These are phyloP conservation scores for Rubroshorea leprosula DNA, from an alignment of 345 rosid genomes.

Conservation along the genomic window DNA sequence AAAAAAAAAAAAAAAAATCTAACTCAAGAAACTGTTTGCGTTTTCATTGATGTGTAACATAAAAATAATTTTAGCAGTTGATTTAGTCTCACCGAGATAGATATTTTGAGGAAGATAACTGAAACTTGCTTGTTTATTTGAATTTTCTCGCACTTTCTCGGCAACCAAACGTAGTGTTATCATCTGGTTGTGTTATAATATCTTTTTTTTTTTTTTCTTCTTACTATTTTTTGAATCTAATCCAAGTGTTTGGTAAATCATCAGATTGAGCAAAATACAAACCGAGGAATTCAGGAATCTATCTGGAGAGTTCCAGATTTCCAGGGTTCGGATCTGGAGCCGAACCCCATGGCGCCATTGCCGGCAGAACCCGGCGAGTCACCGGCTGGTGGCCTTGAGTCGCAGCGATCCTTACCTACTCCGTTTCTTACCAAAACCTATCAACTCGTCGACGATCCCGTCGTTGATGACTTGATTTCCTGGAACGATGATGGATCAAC, in stretches of 20 bases:
- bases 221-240: slow-evolving; percentile 14
- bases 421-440: slow-evolving; percentile 86
- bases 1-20: no score
- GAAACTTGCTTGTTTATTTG: slow-evolving; percentile 3
- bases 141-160: slow-evolving; percentile 4
- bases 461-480: slow-evolving; percentile 63
- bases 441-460: slow-evolving; percentile 77
- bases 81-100: not conserved
- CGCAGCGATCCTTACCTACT: slow-evolving; percentile 80
- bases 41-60: not conserved
- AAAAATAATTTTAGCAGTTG: slow-evolving; percentile 1
- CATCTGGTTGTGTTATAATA: not conserved
- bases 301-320: slow-evolving; percentile 5
- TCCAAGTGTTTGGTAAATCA: slow-evolving; percentile 5
- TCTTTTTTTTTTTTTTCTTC: not conserved
- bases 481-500: slow-evolving; percentile 92
- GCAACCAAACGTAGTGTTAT: slow-evolving; percentile 7
- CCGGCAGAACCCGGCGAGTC: slow-evolving; percentile 67
- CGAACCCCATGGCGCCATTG: slow-evolving; percentile 37
- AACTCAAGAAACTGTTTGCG: not conserved
- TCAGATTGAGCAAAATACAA: slow-evolving; percentile 1
- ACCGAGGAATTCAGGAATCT: slow-evolving; percentile 1
- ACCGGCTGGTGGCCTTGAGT: slow-evolving; percentile 42
- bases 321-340: slow-evolving; percentile 31
- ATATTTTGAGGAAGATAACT: not conserved